Base-by-base conservation (phyloP, 768 basidiomycete genomes). In the Podaxis sp. region DNA sequence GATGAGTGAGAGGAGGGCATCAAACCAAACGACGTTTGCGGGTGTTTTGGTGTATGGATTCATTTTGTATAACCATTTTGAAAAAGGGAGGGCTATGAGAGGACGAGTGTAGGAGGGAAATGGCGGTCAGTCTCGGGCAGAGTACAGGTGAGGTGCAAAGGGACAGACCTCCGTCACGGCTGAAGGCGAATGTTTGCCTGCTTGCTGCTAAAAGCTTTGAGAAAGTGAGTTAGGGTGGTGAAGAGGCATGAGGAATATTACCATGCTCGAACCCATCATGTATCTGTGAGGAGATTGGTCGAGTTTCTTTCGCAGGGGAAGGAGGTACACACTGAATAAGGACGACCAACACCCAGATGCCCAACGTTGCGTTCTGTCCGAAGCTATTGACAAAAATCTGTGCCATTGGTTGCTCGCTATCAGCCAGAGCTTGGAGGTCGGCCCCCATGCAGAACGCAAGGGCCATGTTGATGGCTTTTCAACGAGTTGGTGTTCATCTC, bases 161-260 rank as follows among this genome's bases (percentile, higher is more conserved):
- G 8, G 9, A 57, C 71, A 33, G 56, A 76, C 78, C 87, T 19
- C 80, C 81, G 67, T 91, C 89, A 1, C 89, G 81, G 25, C 86
- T 81, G 71, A 90, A 89, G 0, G 88, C 88, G 66, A 89, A 90
- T 0, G 82, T 84, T 71, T 91, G 89, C 3, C 89, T 81, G 68
- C 71, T 71, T 37, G 69, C 64, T 55, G 74, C 67, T 13, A 72
- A 66, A 3, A 74, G 66, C 74, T 75, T 36, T 33, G 29, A 47
- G 47, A 40, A 24, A 36, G 15, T 51, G 40, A 46, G 19, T 9
- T 55, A 12, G 19, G 4, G 57, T 29, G 11, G 3, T 25, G n/a
- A 22, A 41, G 24, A 9, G 24, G 24, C 11, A 33, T 4, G 19
- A 13, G 5, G 25, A 27, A 19, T 47, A 65, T 47, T 66, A 84